Conservation (phyloP, 306 rosid species). For the Morella rubra region DNA sequence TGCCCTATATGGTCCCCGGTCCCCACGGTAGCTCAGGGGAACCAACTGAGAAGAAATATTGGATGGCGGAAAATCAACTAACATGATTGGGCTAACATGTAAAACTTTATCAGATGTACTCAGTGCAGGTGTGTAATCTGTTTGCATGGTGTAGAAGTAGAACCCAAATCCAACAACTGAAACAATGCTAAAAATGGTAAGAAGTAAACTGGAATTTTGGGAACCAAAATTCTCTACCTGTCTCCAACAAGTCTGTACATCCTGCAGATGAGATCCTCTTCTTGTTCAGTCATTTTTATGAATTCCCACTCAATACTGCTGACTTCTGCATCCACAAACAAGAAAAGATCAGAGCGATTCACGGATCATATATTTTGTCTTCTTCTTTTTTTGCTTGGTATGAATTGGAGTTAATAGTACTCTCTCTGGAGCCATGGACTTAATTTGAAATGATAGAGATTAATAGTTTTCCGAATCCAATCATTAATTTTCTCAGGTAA, state of each 20-base stretch:
- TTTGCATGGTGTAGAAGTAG: background rate
- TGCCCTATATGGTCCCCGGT: background rate
- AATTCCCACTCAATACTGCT: constrained; percentile 46
- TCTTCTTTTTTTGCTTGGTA: background rate
- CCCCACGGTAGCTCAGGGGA: background rate
- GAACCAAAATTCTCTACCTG: constrained; percentile 32
- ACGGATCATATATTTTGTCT: background rate
- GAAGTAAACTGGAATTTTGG: background rate
- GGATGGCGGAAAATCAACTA: background rate
- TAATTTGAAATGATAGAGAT: background rate
- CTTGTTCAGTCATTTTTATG: constrained; percentile 50
- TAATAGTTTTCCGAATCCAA: background rate
- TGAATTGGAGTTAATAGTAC: background rate
- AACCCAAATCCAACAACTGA: background rate
- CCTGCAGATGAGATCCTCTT: constrained; percentile 58
- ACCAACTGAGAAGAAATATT: background rate
- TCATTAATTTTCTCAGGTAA: background rate
- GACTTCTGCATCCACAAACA: constrained; percentile 39
- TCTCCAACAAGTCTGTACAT: constrained; percentile 57
- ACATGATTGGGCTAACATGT: background rate
- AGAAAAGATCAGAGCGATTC: background rate
- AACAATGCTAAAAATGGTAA: constrained; percentile 1
- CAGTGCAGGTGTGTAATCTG: background rate
- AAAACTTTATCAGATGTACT: background rate
- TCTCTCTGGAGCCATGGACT: background rate